Base-by-base conservation (phyloP, 306 rosid species). In the Lagenaria siceraria region DNA sequence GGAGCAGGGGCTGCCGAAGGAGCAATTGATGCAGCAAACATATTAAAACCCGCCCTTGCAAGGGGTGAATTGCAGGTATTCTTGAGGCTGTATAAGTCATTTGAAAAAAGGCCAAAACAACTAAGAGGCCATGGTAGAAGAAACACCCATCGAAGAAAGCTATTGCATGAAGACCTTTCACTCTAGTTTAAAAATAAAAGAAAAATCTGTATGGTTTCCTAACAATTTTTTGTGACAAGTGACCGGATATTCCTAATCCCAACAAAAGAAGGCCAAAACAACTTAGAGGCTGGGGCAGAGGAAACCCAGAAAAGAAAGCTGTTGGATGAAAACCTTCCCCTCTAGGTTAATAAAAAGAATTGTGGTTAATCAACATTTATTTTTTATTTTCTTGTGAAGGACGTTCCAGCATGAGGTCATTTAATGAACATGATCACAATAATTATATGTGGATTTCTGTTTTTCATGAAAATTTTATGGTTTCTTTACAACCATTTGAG, bases 1-100 rank as follows among this genome's bases (percentile, higher is more conserved):
- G 98, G 97, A 81, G 98, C 98, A 36, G 98, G 98, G 75, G 97
- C 98, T 73, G 97, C 98, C 15, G 97, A 92, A 85, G 98, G 98
- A 74, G 98, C 98, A 58, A 92, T 95, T 83, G 98, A 94, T 79
- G 98, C 97, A 7, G 97, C 97, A 81, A 92, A 95, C 87, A 92
- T 95, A 81, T 85, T 95, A 80, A 95, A 95, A 81, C 98, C 97
- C 9, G 98, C 98, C 68, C 97, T 95, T 81, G 97, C 97, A 17
- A 87, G 98, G 82, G 98, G 98, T 79, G 98, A 90, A 92, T 87
- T 94, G 75, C 97, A 94, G 98, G 98, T 94, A 85, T 70, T 71
- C 24, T 85, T 14, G 17, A 58, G 24, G 48, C 11, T 1, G 10
- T 14, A 46, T 46, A 10, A 22, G 42, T 69, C 27, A 65, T 17